phyloP scores from a whole-genome alignment of 176 grass and related monocot genomes.

The Oryza longistaminata region DNA sequence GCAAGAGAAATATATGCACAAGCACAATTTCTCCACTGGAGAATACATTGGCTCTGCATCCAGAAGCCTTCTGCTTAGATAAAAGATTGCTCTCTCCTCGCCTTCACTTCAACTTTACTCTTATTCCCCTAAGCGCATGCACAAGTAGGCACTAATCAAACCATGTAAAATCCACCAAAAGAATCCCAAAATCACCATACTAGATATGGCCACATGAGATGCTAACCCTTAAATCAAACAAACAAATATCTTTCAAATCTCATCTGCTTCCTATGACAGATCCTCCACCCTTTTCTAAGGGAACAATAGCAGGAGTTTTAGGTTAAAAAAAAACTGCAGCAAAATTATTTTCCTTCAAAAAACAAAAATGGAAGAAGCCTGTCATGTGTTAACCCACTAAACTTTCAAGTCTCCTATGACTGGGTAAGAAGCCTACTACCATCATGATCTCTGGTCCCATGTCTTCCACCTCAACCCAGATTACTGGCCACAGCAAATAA shows the following conservation, averaged over 20 bases:
- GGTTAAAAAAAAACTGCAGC: too few species aligned
- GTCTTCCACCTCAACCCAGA: not conserved
- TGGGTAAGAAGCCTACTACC: not conserved
- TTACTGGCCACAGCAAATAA: not conserved
- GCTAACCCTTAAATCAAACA: not conserved
- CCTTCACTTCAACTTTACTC: not conserved
- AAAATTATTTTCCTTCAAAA: too few species aligned
- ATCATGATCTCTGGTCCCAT: not conserved
- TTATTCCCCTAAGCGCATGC: too few species aligned
- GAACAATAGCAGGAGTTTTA: too few species aligned
- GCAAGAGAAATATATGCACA: too few species aligned
- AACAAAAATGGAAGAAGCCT: not conserved
- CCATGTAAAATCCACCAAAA: not conserved
- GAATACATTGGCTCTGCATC: too few species aligned
- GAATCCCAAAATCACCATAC: not conserved
- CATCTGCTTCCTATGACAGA: too few species aligned
- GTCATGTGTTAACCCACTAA: not conserved
- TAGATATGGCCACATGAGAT: not conserved
- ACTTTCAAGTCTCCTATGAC: not conserved
- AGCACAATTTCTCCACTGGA: too few species aligned
- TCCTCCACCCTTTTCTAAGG: too few species aligned
- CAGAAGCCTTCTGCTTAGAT: too few species aligned
- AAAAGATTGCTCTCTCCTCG: too few species aligned
- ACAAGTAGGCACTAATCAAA: not conserved
- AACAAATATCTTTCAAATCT: too few species aligned